These are phyloP conservation scores for Fagus crenata DNA, from an alignment of 306 rosid species.

Conservation along the genomic window DNA sequence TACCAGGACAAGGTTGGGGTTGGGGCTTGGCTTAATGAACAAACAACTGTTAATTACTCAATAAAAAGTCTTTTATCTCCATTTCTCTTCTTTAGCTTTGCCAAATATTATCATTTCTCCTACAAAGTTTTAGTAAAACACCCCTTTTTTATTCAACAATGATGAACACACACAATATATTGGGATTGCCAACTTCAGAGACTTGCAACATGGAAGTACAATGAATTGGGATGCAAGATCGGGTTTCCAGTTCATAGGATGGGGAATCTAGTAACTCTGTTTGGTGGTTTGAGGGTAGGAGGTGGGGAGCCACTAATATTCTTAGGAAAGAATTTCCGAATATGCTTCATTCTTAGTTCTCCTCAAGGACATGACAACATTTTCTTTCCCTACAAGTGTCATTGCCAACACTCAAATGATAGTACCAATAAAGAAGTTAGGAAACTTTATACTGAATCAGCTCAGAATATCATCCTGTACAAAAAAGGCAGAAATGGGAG, in stretches of 20 bases:
- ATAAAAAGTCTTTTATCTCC: background rate
- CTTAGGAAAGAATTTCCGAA: background rate
- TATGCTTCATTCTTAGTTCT: background rate
- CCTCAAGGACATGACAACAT: background rate
- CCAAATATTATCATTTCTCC: background rate
- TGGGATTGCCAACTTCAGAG: background rate
- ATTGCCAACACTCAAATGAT: background rate
- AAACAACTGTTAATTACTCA: background rate
- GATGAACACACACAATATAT: background rate
- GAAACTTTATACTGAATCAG: slow-evolving; percentile 13
- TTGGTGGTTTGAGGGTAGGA: background rate
- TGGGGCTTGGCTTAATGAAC: no score
- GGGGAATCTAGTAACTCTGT: background rate
- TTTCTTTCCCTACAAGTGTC: background rate
- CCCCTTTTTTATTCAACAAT: background rate
- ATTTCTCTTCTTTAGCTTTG: background rate
- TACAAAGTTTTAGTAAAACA: background rate
- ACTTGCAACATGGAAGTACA: background rate
- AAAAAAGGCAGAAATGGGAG: background rate
- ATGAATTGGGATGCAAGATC: no score
- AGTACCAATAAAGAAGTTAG: slow-evolving; percentile 8
- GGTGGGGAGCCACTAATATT: background rate
- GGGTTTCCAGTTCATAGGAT: background rate
- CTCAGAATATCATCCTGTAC: background rate
- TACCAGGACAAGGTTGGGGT: no score